Conservation (phyloP, 176 grass and related monocot genomes). For the Eleusine coracana region DNA sequence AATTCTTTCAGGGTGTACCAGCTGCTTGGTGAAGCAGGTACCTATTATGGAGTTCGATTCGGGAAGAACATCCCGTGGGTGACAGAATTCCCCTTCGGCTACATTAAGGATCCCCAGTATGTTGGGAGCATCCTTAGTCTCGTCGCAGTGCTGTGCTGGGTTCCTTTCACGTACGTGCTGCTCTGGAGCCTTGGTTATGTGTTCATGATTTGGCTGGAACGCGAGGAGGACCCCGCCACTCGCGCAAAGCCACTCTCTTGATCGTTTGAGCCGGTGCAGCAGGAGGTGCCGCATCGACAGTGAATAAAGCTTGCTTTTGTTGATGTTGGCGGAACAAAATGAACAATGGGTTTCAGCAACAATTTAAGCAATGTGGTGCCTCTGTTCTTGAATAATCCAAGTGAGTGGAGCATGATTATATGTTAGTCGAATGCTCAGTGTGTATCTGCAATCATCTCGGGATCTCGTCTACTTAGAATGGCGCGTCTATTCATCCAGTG, state of each 20-base stretch:
- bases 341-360: background rate
- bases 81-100: constrained; percentile 81
- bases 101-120: constrained; percentile 91
- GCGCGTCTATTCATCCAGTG: background rate
- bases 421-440: background rate
- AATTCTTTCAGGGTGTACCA: constrained; percentile 75
- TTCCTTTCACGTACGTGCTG: constrained; percentile 60
- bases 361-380: background rate
- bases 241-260: constrained; percentile 61
- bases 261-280: background rate
- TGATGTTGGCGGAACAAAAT: background rate
- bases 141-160: constrained; percentile 70
- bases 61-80: constrained; percentile 79
- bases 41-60: constrained; percentile 84
- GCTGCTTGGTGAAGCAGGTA: constrained; percentile 84
- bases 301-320: background rate
- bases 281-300: background rate
- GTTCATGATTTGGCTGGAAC: constrained; percentile 86
- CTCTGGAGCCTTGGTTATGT: constrained; percentile 84
- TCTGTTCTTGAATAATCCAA: background rate
- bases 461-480: background rate
- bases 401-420: background rate
- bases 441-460: background rate
- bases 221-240: constrained; percentile 69
- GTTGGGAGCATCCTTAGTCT: constrained; percentile 86